These are phyloP conservation scores for Eucalyptus guilfoylei DNA, from an alignment of 345 rosid species.

Conservation along the genomic window DNA sequence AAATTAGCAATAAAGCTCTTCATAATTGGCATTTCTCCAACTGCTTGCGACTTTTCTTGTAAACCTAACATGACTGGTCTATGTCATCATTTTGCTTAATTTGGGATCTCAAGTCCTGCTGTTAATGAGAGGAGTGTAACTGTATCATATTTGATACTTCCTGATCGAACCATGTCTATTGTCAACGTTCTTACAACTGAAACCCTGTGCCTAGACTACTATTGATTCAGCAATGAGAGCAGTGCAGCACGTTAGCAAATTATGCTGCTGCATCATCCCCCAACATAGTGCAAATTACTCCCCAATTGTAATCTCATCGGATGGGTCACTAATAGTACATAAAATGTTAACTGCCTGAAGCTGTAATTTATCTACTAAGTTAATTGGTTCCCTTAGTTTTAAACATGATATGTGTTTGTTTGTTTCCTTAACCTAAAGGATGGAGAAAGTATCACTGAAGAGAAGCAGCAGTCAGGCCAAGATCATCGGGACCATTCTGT, in stretches of 20 bases:
- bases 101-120: neutral
- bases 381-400: neutral
- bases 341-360: neutral
- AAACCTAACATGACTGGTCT: constrained; percentile 12
- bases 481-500: constrained; percentile 60
- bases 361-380: neutral
- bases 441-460: constrained; percentile 56
- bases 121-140: neutral
- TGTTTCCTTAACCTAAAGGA: constrained; percentile 15
- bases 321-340: too few relatives aligned
- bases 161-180: neutral
- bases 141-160: neutral
- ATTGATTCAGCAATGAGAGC: neutral
- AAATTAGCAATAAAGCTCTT: constrained; percentile 15
- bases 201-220: too few relatives aligned
- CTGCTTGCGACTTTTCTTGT: constrained; percentile 62
- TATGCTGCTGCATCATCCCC: neutral
- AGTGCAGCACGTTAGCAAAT: neutral
- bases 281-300: neutral
- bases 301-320: too few relatives aligned
- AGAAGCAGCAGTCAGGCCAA: constrained; percentile 67
- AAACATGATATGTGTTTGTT: neutral
- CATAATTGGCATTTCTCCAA: constrained; percentile 45
- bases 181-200: neutral
- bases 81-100: neutral